phyloP scores from a whole-genome alignment of 345 rosid species.

The Draba incana region DNA sequence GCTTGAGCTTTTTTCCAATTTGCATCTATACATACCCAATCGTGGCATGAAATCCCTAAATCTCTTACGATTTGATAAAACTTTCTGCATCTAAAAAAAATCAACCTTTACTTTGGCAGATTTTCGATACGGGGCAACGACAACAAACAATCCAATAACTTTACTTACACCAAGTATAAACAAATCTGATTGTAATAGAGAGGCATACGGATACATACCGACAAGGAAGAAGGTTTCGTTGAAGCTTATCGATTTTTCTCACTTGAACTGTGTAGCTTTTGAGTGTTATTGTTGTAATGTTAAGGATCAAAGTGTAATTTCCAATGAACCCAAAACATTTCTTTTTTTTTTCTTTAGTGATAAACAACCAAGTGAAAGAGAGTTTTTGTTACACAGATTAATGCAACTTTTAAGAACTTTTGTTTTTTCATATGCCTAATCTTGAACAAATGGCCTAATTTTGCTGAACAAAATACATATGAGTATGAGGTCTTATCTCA shows the following conservation, averaged over 20 bases:
- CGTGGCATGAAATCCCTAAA: constrained; percentile 25
- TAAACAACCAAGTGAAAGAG: not conserved
- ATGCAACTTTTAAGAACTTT: not conserved
- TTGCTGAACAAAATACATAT: constrained; percentile 4
- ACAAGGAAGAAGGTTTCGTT: constrained; percentile 11
- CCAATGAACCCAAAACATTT: not conserved
- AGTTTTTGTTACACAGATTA: not conserved
- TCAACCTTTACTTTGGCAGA: not conserved
- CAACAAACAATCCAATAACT: not conserved
- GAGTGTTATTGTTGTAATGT: no score
- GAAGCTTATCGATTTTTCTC: not conserved
- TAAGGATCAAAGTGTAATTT: constrained; percentile 25
- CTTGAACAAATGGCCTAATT: constrained; percentile 16
- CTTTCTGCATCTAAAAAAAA: not conserved
- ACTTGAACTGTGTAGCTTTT: not conserved
- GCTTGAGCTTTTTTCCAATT: constrained; percentile 18
- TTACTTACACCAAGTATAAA: not conserved
- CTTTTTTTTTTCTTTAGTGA: not conserved
- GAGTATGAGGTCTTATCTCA: not conserved
- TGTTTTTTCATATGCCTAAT: not conserved
- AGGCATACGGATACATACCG: constrained; percentile 11
- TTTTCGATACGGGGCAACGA: not conserved
- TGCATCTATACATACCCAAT: not conserved
- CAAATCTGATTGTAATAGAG: not conserved
- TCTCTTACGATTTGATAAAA: not conserved